These are phyloP conservation scores for Linnemannia exigua DNA, from an alignment of 192 early-diverging fungal species.

Conservation along the genomic window DNA sequence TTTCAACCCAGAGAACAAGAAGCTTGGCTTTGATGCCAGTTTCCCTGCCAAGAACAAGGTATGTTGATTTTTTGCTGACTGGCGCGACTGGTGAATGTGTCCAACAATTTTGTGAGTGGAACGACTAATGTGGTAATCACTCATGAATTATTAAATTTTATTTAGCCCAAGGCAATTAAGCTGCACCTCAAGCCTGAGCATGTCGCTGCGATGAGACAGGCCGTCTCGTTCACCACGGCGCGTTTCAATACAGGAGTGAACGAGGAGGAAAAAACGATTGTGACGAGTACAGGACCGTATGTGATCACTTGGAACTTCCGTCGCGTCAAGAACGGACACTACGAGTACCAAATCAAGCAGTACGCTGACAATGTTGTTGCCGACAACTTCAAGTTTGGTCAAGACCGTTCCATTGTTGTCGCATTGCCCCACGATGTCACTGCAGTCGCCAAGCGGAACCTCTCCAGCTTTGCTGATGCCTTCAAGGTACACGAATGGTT, in stretches of 20 bases:
- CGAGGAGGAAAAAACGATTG: conserved; percentile 84
- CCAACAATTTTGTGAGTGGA: no score
- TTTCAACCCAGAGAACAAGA: conserved; percentile 60
- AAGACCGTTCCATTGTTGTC: conserved; percentile 88
- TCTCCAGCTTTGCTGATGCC: conserved; percentile 24
- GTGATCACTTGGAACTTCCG: conserved; percentile 95
- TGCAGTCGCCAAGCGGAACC: conserved; percentile 23
- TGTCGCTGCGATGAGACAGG: conserved; percentile 80
- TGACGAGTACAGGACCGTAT: conserved; percentile 91
- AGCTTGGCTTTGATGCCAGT: conserved; percentile 79
- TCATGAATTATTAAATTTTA: no score
- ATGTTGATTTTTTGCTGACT: background rate
- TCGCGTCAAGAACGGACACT: conserved; percentile 81
- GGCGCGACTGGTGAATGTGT: no score
- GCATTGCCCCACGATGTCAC: conserved; percentile 66
- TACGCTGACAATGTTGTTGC: conserved; percentile 87
- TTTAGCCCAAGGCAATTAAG: conserved; percentile 70
- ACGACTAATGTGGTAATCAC: no score
- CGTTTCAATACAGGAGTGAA: conserved; percentile 85
- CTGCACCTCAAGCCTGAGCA: conserved; percentile 92
- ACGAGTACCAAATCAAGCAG: conserved; percentile 92
- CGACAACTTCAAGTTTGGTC: conserved; percentile 92
- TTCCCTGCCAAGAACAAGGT: conserved; percentile 77
- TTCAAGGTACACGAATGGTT: conserved; percentile 17
- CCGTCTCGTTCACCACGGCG: conserved; percentile 86